Evolutionary conservation across 108 stramenopile species (phyloP), one percentile per base, ranked within the genome.

Genomic region (Nannochloropsis gaditana): DNA sequence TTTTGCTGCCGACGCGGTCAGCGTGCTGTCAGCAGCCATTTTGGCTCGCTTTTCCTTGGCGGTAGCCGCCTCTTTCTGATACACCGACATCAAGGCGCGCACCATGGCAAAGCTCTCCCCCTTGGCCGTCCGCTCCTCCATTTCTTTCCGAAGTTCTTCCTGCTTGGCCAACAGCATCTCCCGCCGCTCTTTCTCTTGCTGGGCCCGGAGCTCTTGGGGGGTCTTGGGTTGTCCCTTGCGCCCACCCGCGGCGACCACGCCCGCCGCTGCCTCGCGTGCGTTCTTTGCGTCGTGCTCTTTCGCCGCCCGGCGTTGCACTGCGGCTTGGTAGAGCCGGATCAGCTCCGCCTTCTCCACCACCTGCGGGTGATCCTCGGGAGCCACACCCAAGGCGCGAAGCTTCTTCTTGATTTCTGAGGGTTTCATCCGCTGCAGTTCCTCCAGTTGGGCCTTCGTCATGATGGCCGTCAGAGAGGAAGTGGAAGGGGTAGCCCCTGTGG

Each of bases 381-480:
- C 80, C 21, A 80, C 80, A 21, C 31, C 31, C 21, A 80, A 21
- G 21, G 80, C 80, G 19, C 17, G 80, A 42, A 92, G 91, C 84
- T 95, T 92, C 17, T 91, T 92, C 73, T 93, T 92, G 85, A 45
- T 21, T 80, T 96, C 93, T 5, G 95, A 93, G 15, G 6, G 3
- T 44, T 45, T 73, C 44, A 41, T n/a, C 44, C 79, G 41, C 80
- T 42, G 19, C 80, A 42, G 59, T 41, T 43, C 82, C 42, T 83
- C 42, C n/a, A 83, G 79, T 41, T 43, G 17, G 10, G 19, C 44
- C 44, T 85, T 19, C 21, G 85, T 79, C 80, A 31, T 41, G 59
- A 79, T 9, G 19, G 79, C 79, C 43, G 21, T 79, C 17, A 11
- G 6, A 11, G 47, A 10, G 11, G 47, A 50, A 15, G 47, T 11